These are phyloP conservation scores for Quercus robur DNA, from an alignment of 306 rosid species.

Conservation along the genomic window DNA sequence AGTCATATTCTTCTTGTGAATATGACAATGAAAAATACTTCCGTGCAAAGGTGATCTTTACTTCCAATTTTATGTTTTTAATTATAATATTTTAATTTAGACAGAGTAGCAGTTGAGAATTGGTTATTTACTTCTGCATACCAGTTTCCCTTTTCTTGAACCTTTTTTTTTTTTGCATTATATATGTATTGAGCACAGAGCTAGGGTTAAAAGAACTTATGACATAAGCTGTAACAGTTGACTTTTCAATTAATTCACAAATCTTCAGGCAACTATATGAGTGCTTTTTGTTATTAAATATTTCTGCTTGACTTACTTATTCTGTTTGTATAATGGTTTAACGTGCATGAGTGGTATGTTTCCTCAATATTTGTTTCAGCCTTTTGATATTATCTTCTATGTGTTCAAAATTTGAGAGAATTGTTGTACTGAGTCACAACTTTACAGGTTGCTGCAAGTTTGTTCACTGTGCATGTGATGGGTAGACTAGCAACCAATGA, in stretches of 20 bases:
- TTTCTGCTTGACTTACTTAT: not conserved
- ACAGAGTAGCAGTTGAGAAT: not conserved
- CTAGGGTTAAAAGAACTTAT: not conserved
- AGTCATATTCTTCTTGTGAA: slow-evolving; percentile 48
- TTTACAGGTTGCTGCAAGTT: slow-evolving; percentile 75
- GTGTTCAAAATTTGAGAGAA: not conserved
- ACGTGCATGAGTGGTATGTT: not conserved
- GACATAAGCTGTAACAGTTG: not conserved
- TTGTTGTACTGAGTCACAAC: not conserved
- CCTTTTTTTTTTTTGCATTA: not conserved
- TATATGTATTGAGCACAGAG: not conserved
- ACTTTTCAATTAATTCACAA: not conserved
- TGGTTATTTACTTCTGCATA: slow-evolving; percentile 5
- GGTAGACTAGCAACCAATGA: slow-evolving; percentile 52
- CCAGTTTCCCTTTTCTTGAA: not conserved
- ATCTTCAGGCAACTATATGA: not conserved
- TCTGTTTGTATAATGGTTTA: not conserved
- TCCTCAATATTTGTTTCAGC: not conserved
- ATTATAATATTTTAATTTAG: not conserved
- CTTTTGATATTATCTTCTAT: not conserved
- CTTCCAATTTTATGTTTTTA: not conserved
- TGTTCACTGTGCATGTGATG: slow-evolving; percentile 72
- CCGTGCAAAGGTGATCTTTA: slow-evolving; percentile 55
- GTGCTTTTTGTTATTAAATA: not conserved
- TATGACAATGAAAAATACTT: slow-evolving; percentile 42